These are phyloP conservation scores for Aspergillus sp. DNA, from an alignment of 2,329 filamentous ascomycete species.

Conservation along the genomic window DNA sequence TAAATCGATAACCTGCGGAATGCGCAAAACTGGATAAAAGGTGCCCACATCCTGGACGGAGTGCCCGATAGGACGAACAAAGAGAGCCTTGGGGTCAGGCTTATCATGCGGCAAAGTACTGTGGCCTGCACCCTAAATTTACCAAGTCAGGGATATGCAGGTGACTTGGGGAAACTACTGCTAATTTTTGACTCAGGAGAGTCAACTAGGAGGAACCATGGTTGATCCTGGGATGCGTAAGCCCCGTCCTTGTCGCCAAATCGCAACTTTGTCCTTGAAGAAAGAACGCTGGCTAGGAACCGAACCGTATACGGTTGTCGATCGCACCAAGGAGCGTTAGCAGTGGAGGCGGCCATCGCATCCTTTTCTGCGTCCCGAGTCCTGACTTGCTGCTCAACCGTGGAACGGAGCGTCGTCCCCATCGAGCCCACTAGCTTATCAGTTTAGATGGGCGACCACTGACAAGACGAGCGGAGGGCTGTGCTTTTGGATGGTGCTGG, in stretches of 20 bases:
- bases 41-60: background rate
- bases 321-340: background rate
- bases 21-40: background rate
- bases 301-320: background rate
- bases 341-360: background rate
- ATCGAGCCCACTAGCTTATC: constrained; percentile 12
- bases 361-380: background rate
- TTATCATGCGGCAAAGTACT: background rate
- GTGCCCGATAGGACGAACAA: background rate
- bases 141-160: background rate
- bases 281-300: background rate
- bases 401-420: background rate
- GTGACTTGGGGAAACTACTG: background rate
- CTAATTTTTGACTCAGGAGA: background rate
- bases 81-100: background rate
- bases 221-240: background rate
- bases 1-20: too few relatives aligned
- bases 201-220: background rate
- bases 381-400: background rate
- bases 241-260: background rate
- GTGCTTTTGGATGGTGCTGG: constrained; percentile 1
- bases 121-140: background rate
- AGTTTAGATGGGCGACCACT: constrained; percentile 6
- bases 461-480: background rate
- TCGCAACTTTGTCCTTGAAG: background rate